A percentile compares a stretch with the other conserved stretches of the same genome.
These are phyloP conservation scores for Phaeodactylum tricornutum DNA, from an alignment of 108 stramenopile species.

Conservation along the genomic window DNA sequence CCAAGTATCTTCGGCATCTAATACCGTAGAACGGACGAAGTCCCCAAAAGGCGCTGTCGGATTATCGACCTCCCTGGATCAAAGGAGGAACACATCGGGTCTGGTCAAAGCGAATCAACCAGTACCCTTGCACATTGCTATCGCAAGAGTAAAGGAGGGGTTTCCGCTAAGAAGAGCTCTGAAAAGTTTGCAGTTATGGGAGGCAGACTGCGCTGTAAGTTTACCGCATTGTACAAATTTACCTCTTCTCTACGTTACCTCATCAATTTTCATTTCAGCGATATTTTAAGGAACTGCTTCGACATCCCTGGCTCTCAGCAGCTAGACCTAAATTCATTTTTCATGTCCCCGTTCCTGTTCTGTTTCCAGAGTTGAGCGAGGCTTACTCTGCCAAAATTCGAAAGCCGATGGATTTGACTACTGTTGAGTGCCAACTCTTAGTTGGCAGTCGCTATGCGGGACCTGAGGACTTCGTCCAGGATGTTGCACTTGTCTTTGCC, in stretches of 20 bases:
- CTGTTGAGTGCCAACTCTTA: slow-evolving; percentile 68
- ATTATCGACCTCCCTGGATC: slow-evolving; percentile 6
- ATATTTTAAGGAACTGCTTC: slow-evolving; percentile 40
- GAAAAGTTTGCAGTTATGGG: slow-evolving; percentile 66
- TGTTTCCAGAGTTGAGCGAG: slow-evolving; percentile 67
- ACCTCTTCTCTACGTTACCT: not conserved
- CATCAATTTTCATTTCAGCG: too few species aligned
- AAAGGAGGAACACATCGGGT: slow-evolving; percentile 13
- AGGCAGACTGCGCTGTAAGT: slow-evolving; percentile 60
- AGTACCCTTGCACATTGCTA: slow-evolving; percentile 78
- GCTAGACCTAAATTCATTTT: slow-evolving; percentile 65
- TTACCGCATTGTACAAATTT: too few species aligned
- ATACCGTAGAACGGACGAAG: slow-evolving; percentile 8
- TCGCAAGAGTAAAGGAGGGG: slow-evolving; percentile 65
- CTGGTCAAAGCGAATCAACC: slow-evolving; percentile 34
- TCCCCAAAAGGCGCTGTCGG: slow-evolving; percentile 9
- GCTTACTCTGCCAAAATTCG: slow-evolving; percentile 56
- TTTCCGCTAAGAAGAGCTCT: slow-evolving; percentile 57
- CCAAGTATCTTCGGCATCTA: slow-evolving; percentile 7
- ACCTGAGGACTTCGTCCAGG: slow-evolving; percentile 67
- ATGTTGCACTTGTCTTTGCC: slow-evolving; percentile 70
- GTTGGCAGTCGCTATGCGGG: slow-evolving; percentile 38
- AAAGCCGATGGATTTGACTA: slow-evolving; percentile 86
- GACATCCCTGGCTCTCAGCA: slow-evolving; percentile 69
- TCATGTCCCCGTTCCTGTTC: slow-evolving; percentile 68